These are phyloP conservation scores for Rheum nobile DNA, from an alignment of 148 eudicot species.

Conservation along the genomic window DNA sequence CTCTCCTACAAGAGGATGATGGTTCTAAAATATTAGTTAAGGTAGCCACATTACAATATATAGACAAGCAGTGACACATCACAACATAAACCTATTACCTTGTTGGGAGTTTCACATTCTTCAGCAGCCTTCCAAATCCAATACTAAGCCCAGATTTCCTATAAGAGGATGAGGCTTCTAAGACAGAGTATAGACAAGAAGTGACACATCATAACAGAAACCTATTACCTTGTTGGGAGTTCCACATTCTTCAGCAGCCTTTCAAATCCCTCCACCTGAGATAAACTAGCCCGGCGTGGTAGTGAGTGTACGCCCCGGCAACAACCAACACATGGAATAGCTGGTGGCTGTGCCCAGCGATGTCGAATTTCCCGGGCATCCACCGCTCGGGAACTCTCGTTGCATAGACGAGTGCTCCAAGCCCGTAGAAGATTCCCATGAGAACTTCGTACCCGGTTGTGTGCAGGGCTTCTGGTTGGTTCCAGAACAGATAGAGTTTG, in stretches of 20 bases:
- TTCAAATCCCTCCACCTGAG: conserved; percentile 84
- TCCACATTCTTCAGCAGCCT: conserved; percentile 35
- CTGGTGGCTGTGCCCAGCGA: conserved; percentile 91
- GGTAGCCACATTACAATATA: too few species aligned
- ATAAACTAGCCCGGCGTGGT: conserved; percentile 70
- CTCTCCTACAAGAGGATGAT: neutral
- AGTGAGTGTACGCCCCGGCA: conserved; percentile 89
- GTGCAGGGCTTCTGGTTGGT: conserved; percentile 65
- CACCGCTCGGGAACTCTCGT: conserved; percentile 79
- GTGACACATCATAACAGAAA: neutral
- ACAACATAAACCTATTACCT: neutral
- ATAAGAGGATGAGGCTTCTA: neutral
- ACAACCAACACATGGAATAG: conserved; percentile 82
- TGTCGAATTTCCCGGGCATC: conserved; percentile 96
- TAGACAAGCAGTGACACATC: neutral
- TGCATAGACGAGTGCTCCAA: conserved; percentile 76
- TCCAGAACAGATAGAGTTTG: conserved; percentile 59
- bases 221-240: neutral
- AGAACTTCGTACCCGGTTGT: conserved; percentile 77
- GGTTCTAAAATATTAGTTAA: too few species aligned
- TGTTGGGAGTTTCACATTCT: neutral
- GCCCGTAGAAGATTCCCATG: conserved; percentile 71
- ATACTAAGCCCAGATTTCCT: neutral
- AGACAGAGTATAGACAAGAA: neutral
- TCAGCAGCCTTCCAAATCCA: conserved; percentile 72